Conservation (phyloP, 441 rosid genomes). For the Pelargonium australe region DNA sequence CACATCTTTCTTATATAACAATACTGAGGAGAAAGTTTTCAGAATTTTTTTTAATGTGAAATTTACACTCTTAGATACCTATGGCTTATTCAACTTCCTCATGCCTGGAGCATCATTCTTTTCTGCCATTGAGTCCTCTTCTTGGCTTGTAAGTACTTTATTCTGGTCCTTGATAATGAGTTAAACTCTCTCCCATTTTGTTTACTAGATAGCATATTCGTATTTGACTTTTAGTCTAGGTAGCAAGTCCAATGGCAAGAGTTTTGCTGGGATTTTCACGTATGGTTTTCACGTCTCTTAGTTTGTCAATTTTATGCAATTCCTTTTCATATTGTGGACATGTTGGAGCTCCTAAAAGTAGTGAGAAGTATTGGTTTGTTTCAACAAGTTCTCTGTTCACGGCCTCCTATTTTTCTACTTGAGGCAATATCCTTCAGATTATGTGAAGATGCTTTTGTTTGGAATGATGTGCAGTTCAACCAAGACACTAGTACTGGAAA, state of each 20-base stretch:
- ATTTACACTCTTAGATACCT: conserved; percentile 48
- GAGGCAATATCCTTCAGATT: background rate
- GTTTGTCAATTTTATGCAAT: background rate
- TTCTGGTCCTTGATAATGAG: conserved; percentile 7
- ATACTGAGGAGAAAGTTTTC: background rate
- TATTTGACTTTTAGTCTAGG: background rate
- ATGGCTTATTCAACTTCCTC: conserved; percentile 71
- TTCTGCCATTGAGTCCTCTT: conserved; percentile 65
- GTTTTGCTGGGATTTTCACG: background rate
- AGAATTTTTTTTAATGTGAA: background rate
- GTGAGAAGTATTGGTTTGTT: background rate
- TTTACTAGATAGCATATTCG: background rate
- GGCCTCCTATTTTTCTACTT: background rate
- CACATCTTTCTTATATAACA: conserved; percentile 14
- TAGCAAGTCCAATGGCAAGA: background rate
- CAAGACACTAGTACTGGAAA: background rate
- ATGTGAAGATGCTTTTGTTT: background rate
- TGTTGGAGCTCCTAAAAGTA: background rate
- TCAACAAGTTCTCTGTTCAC: background rate
- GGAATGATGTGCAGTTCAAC: background rate
- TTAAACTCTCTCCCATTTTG: conserved; percentile 6
- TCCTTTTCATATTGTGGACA: background rate
- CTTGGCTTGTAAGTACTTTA: conserved; percentile 65
- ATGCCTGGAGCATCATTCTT: conserved; percentile 79
- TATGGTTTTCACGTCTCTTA: background rate